Percentiles rank a stretch among this genome's conserved stretches.
Conservation (phyloP, 129 eudicot species). For the Daucus carota region DNA sequence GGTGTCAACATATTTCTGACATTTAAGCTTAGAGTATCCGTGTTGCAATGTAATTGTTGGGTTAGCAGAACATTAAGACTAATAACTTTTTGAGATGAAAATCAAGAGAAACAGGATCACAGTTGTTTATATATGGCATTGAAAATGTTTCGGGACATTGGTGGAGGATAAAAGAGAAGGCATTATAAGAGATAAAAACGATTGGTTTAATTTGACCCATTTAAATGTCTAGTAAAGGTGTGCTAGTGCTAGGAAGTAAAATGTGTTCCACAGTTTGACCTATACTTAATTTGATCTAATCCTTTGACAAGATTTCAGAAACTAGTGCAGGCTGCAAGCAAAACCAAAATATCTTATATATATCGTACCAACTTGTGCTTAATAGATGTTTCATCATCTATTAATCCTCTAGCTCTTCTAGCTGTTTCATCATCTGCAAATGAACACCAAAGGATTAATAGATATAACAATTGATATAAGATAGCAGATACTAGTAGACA, state of each 20-base stretch:
- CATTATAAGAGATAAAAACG: neutral
- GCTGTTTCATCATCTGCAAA: too few species aligned
- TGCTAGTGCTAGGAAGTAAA: neutral
- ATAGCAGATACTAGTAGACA: too few species aligned
- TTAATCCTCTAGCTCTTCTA: too few species aligned
- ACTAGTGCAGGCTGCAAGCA: neutral
- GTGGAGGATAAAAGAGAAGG: slow-evolving; percentile 11
- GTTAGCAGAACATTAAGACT: neutral
- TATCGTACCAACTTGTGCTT: too few species aligned
- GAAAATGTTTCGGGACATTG: slow-evolving; percentile 1
- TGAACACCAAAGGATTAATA: too few species aligned
- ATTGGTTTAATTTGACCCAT: neutral
- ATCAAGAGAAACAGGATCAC: neutral
- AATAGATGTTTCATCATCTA: too few species aligned
- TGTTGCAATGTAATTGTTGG: neutral
- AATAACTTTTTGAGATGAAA: neutral
- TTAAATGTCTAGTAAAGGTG: slow-evolving; percentile 2
- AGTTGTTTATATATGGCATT: neutral
- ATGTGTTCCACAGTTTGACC: slow-evolving; percentile 5
- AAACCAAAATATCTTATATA: too few species aligned
- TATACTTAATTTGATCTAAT: neutral
- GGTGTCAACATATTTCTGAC: too few species aligned
- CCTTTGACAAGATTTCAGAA: too few species aligned
- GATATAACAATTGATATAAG: too few species aligned
- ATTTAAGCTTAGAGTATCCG: too few species aligned